These are phyloP conservation scores for Takashimella koratensis DNA, from an alignment of 1,284 basidiomycete genomes.

Conservation along the genomic window DNA sequence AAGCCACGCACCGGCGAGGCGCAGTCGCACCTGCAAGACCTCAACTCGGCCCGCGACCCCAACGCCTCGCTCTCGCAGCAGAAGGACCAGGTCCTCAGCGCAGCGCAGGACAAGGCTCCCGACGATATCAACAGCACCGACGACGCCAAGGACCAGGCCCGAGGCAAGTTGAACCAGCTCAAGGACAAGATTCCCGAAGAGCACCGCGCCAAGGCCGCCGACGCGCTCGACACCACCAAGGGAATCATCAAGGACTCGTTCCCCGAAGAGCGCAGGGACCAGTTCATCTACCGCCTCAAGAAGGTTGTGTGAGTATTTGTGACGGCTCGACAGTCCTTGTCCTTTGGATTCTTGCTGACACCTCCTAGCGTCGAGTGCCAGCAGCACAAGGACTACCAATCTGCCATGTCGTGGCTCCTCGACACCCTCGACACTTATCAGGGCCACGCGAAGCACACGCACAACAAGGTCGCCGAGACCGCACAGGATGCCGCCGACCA, in stretches of 20 bases:
- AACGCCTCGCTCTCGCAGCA: conserved; percentile 42
- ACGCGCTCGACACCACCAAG: conserved; percentile 54
- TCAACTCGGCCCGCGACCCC: conserved; percentile 49
- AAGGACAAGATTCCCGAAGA: conserved; percentile 52
- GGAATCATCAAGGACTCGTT: conserved; percentile 78
- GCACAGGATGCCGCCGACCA: conserved; percentile 55
- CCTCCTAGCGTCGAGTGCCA: conserved; percentile 66
- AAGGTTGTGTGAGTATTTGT: conserved; percentile 60
- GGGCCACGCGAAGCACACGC: conserved; percentile 53
- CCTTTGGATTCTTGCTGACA: background rate
- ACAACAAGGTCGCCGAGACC: conserved; percentile 46
- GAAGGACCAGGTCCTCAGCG: conserved; percentile 36
- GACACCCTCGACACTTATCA: conserved; percentile 71
- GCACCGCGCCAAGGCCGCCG: conserved; percentile 25
- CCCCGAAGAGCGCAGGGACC: conserved; percentile 75
- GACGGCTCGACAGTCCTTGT: background rate
- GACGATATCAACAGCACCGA: conserved; percentile 51
- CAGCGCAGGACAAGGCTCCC: conserved; percentile 39
- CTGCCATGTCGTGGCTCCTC: conserved; percentile 72
- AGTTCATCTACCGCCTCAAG: conserved; percentile 46
- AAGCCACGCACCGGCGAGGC: conserved; percentile 13
- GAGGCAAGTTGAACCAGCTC: conserved; percentile 49
- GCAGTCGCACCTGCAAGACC: conserved; percentile 54
- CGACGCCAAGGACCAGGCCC: conserved; percentile 56
- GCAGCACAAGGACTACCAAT: conserved; percentile 85